Evolutionary conservation across 495 filamentous ascomycete genomes (phyloP).

Genomic region (Choiromyces venosus): DNA sequence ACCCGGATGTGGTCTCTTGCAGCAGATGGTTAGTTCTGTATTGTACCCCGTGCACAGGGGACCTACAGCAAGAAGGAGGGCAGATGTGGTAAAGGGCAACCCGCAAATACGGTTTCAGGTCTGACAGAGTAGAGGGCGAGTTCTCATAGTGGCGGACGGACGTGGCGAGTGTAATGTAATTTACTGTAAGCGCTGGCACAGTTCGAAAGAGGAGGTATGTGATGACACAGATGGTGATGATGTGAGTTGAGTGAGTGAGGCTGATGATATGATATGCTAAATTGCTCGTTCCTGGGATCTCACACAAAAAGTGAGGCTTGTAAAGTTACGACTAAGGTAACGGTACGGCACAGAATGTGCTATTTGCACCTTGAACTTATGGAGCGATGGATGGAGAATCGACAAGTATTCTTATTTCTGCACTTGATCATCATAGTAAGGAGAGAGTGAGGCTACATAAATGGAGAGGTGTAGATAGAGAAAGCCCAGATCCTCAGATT

Average conservation of each 20-base stretch:
- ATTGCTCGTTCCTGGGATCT: neutral
- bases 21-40: neutral
- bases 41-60: neutral
- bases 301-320: neutral
- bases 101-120: no score
- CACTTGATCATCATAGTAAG: neutral
- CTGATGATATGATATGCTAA: neutral
- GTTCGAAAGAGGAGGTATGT: neutral
- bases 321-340: neutral
- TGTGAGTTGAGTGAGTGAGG: neutral
- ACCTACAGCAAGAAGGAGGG: neutral
- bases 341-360: neutral
- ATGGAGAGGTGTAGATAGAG: neutral
- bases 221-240: neutral
- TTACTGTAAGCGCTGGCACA: neutral
- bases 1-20: neutral
- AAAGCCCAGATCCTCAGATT: neutral
- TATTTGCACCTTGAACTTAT: neutral
- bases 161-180: neutral
- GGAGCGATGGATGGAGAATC: neutral
- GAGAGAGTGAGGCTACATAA: neutral
- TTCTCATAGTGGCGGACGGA: neutral
- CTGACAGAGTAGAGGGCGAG: no score
- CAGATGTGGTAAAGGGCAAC: no score
- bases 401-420: neutral